Percentiles rank a stretch among this genome's conserved stretches.
phyloP scores from a whole-genome alignment of 176 grass and related monocot genomes.

The Puccinellia tenuiflora region DNA sequence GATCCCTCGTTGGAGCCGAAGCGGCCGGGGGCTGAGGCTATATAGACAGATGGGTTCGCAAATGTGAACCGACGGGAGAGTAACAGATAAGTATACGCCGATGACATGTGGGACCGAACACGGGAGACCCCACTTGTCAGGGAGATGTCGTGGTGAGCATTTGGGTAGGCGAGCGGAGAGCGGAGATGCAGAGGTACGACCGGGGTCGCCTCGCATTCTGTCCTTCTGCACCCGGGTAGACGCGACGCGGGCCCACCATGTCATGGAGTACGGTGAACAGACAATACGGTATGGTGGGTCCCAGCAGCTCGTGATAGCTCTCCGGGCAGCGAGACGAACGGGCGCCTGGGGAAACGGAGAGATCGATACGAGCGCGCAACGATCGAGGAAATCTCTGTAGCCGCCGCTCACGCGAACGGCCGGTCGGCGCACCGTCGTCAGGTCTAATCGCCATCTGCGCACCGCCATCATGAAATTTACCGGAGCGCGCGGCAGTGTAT shows the following conservation, averaged over 20 bases:
- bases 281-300: too few relatives aligned
- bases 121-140: not conserved
- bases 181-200: not conserved
- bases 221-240: not conserved
- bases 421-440: too few relatives aligned
- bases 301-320: too few relatives aligned
- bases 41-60: not conserved
- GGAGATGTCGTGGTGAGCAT: rapidly evolving
- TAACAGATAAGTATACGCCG: rapidly evolving
- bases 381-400: too few relatives aligned
- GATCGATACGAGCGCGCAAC: too few relatives aligned
- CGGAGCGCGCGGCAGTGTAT: too few relatives aligned
- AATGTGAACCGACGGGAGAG: not conserved
- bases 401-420: too few relatives aligned
- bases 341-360: too few relatives aligned
- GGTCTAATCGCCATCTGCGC: too few relatives aligned
- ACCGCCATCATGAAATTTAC: too few relatives aligned
- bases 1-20: not conserved
- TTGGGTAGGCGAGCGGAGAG: not conserved
- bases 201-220: not conserved
- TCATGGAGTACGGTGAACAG: not conserved
- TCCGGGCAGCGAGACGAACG: too few relatives aligned
- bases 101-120: not conserved
- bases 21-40: not conserved
- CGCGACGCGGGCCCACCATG: not conserved